These are phyloP conservation scores for Geotrichum phurueaensis DNA, from an alignment of 1,139 yeast genomes.

Conservation along the genomic window DNA sequence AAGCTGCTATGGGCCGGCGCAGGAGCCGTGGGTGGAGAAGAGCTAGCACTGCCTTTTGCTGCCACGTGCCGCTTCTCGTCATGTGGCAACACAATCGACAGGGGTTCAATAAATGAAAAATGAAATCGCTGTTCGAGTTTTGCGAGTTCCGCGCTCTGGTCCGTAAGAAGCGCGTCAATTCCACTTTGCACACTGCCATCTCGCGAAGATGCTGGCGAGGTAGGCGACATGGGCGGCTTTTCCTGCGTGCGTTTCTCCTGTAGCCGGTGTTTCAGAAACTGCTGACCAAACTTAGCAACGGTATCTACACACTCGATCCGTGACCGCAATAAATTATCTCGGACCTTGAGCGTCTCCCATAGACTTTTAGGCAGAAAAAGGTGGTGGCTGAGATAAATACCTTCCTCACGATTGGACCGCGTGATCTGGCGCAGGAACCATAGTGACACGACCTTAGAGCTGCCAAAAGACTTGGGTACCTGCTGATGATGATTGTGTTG, in stretches of 20 bases:
- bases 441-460: neutral
- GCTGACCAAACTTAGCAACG: slow-evolving; percentile 22
- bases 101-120: slow-evolving; percentile 20
- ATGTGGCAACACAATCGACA: slow-evolving; percentile 3
- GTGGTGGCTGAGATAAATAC: slow-evolving; percentile 23
- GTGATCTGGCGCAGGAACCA: neutral
- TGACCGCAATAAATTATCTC: slow-evolving; percentile 20
- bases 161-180: slow-evolving; percentile 1
- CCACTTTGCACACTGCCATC: neutral
- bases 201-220: neutral
- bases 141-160: slow-evolving; percentile 13
- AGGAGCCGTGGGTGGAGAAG: neutral
- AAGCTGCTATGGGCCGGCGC: neutral
- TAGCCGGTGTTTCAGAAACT: slow-evolving; percentile 12
- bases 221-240: neutral
- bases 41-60: neutral
- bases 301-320: slow-evolving; percentile 24
- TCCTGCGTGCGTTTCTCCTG: neutral
- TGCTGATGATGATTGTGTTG: neutral
- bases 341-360: slow-evolving; percentile 22
- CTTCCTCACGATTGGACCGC: slow-evolving; percentile 9
- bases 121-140: slow-evolving; percentile 23
- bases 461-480: neutral
- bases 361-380: slow-evolving; percentile 24
- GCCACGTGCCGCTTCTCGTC: neutral